Evolutionary conservation across 75 land plant species (phyloP), one percentile per base, ranked within the genome.

Genomic region (Isoetes taiwanensis): DNA sequence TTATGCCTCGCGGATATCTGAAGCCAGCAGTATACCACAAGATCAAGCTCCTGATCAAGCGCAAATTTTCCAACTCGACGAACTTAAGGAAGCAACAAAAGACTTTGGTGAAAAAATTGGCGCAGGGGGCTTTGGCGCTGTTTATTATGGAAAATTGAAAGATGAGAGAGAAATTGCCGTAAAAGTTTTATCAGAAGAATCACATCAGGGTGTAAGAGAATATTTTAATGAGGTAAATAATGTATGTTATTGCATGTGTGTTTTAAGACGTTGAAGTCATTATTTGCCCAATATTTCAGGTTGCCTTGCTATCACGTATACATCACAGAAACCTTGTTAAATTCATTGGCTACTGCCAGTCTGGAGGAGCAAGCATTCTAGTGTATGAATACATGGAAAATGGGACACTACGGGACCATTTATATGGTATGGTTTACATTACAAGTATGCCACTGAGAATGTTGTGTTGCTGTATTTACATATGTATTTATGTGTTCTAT

Each of bases 301-400:
- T 89, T 31, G 54, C 78, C 32, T 80, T 89, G 43, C 77, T 85
- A 52, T 89, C 96, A 42, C 78, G 86, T 46, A 81, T 89, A 38
- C 96, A 89, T 65, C 96, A 89, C 60, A 73, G 85, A 35, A 85
- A 89, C 71, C 74, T 89, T 0, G 86, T 85, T 24, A 56, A 73
- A 17, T 79, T 89, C 59, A 69, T 85, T 62, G 96, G 91, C 8
- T 85, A 71, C 61, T 73, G 89, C 54, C 76, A 78, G 58, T 76
- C 75, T 43, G 75, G 75, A 29, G 71, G 62, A 33, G 78, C 70
- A 60, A 66, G 65, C 54, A 76, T 85, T 29, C 90, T 81, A 40
- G 72, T 85, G 1, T 74, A 87, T 64, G 94, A 87, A 64, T 87
- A 69, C 66, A 80, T 84, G 82, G 78, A 86, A 9, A 78, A 78